These are phyloP conservation scores for Phytophthora pinifolia DNA, from an alignment of 352 stramenopile species.

Conservation along the genomic window DNA sequence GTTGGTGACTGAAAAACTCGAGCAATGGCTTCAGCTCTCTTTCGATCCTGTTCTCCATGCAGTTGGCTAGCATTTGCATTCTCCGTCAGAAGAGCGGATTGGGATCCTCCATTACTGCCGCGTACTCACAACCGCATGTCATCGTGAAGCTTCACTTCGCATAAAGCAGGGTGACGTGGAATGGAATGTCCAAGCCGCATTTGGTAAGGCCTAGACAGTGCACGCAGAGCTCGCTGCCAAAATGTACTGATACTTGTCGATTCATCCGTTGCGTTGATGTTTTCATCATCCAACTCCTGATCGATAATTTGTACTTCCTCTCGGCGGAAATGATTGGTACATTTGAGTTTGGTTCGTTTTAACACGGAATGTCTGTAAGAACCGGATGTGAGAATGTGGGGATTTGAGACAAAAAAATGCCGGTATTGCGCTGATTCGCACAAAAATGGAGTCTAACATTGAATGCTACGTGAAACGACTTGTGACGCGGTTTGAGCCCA, in stretches of 20 bases:
- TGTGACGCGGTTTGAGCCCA: no score
- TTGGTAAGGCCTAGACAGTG: constrained; percentile 18
- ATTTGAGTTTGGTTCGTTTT: no score
- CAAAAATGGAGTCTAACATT: no score
- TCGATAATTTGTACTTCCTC: constrained; percentile 16
- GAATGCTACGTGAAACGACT: no score
- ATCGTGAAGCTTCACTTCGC: constrained; percentile 12
- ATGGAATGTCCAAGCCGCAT: constrained; percentile 8
- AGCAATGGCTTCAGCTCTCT: not conserved
- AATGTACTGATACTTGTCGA: constrained; percentile 15
- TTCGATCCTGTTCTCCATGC: constrained; percentile 5
- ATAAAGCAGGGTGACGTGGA: constrained; percentile 30
- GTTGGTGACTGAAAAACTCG: not conserved
- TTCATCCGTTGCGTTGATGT: not conserved
- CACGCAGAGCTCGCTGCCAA: constrained; percentile 22
- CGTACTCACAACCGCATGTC: constrained; percentile 15
- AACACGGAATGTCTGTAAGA: no score
- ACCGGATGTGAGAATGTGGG: no score
- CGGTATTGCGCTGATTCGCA: no score
- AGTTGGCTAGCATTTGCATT: constrained; percentile 15
- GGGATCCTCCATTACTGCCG: constrained; percentile 26
- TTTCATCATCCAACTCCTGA: constrained; percentile 2
- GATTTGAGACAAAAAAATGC: no score
- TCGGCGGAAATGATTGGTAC: no score
- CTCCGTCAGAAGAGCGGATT: constrained; percentile 23